Evolutionary conservation across 805 yeast genomes (phyloP), one percentile per base, ranked within the genome.

Genomic region (Kodamaea restingae): DNA sequence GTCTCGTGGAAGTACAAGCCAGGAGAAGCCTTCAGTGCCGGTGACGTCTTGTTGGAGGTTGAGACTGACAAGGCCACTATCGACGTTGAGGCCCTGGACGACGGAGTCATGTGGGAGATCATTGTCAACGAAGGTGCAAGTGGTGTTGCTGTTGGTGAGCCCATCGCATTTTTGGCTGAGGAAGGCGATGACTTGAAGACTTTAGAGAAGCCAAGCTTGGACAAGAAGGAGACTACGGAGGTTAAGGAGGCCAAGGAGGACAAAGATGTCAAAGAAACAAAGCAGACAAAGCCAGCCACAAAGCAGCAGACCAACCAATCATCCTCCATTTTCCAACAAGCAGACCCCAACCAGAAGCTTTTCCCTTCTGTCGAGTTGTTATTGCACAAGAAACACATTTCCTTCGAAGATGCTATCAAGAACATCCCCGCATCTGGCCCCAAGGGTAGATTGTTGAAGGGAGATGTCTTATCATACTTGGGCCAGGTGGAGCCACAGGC

Each of bases 131-230:
- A 84, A 42, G 98, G 98, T n/a, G 77, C 78, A 27, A 80, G 78
- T 42, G 90, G 80, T 26, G 69, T 91, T 39, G 76, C 80, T 7
- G 98, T 91, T 7, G 96, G 96, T n/a, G 67, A 74, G 32, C 83
- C 95, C 20, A 91, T 91, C 64, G 98, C 97, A 0, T 79, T 78
- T 39, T 49, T 86, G 42, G 97, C 96, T 9, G 98, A 90, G 50
- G 81, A 78, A 1, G 95, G 79, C 25, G 98, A 93, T 56, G 95
- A 90, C 55, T 56, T 91, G 45, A 55, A 76, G 7, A 61, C 76
- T 11, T 65, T 88, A 46, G 80, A 76, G 48, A 58, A 71, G 43
- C 95, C 95, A 11, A 58, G 61, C 18, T 54, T 71, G 37, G 66
- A n/a, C n/a, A n/a, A n/a, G n/a, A n/a, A n/a, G n/a, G n/a, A n/a